A percentile compares a stretch with the other conserved stretches of the same genome.
These are phyloP conservation scores for Oryza brachyantha DNA, from an alignment of 176 grass and related monocot species.

Conservation along the genomic window DNA sequence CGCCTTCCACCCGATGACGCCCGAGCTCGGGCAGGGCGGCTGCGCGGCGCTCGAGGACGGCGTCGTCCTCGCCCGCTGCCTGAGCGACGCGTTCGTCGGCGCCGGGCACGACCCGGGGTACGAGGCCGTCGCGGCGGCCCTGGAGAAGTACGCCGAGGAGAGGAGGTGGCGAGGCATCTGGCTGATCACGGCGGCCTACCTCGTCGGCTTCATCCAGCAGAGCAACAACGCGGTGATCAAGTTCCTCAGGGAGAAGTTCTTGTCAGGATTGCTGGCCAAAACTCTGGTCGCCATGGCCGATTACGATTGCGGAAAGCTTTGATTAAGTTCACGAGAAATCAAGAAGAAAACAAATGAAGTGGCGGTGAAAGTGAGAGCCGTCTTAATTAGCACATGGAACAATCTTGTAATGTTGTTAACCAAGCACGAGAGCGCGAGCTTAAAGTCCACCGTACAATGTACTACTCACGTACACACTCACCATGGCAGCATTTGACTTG, in stretches of 20 bases:
- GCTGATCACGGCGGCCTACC: constrained; percentile 38
- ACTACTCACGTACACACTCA: background rate
- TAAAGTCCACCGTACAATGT: constrained; percentile 9
- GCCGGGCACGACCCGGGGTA: background rate
- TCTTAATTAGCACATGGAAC: background rate
- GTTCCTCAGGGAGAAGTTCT: constrained; percentile 51
- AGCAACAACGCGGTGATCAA: constrained; percentile 31
- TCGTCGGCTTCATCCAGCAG: constrained; percentile 57
- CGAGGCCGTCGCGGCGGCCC: constrained; percentile 7
- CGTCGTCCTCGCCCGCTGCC: constrained; percentile 62
- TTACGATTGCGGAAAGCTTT: constrained; percentile 38
- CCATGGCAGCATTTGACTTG: constrained; percentile 36
- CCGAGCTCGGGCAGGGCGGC: constrained; percentile 75
- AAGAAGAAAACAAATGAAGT: background rate
- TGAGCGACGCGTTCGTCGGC: constrained; percentile 36
- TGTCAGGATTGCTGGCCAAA: constrained; percentile 34
- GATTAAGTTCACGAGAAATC: background rate
- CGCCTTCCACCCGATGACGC: constrained; percentile 85
- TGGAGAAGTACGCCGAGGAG: constrained; percentile 44
- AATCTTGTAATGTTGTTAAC: background rate
- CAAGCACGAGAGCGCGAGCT: background rate
- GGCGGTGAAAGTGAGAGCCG: background rate
- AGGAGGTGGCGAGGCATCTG: constrained; percentile 54
- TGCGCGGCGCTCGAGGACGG: constrained; percentile 71
- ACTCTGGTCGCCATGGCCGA: constrained; percentile 31